These are phyloP conservation scores for Cenchrus purpureus DNA, from an alignment of 176 grass and related monocot genomes.

Conservation along the genomic window DNA sequence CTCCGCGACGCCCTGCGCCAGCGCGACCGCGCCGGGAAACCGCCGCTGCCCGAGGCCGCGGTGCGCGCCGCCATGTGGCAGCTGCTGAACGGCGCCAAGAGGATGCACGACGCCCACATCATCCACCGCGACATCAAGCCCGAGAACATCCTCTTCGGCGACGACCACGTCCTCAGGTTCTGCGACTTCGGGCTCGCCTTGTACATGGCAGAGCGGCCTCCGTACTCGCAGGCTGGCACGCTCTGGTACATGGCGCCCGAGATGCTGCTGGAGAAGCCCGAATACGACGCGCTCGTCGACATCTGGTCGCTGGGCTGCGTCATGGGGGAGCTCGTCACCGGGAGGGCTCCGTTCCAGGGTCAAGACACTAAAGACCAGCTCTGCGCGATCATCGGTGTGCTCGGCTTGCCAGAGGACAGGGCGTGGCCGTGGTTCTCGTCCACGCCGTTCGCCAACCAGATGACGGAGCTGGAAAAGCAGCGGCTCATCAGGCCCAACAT, in stretches of 20 bases:
- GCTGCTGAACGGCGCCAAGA: not conserved
- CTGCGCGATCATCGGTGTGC: not conserved
- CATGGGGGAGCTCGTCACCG: not conserved
- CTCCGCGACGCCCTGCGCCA: too few relatives aligned
- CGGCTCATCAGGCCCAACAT: not conserved
- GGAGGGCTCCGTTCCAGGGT: not conserved
- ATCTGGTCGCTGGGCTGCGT: not conserved
- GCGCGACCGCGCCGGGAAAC: not conserved
- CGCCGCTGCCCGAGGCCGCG: too few relatives aligned
- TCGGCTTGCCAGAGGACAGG: not conserved
- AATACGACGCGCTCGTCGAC: not conserved
- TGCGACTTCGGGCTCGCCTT: conserved; percentile 34
- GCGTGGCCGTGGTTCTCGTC: conserved; percentile 14
- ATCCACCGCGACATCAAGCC: conserved; percentile 49
- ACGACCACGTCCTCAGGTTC: conserved; percentile 1
- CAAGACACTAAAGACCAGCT: not conserved
- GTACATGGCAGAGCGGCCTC: not conserved
- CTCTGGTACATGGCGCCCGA: not conserved
- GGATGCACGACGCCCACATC: conserved; percentile 10
- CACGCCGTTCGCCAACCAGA: not conserved
- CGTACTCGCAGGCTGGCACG: not conserved
- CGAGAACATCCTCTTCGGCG: conserved; percentile 31
- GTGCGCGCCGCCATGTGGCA: too few relatives aligned
- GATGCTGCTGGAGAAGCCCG: not conserved
- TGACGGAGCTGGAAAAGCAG: not conserved